Evolutionary conservation across 306 rosid species (phyloP).

Genomic region (Benincasa hispida): DNA sequence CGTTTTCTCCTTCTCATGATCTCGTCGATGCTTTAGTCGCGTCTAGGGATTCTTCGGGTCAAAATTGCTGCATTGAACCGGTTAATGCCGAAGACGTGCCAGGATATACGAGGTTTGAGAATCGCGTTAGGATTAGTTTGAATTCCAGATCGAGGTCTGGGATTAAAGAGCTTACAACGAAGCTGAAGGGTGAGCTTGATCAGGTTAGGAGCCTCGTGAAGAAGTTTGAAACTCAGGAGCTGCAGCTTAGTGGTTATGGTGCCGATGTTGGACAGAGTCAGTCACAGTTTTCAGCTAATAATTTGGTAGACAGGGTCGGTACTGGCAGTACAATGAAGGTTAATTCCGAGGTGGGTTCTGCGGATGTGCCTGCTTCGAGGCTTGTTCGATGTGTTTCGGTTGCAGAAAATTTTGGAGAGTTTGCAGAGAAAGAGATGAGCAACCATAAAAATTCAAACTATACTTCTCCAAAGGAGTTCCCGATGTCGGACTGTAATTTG

Average conservation of each 20-base stretch:
- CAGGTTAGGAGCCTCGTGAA: conserved; percentile 52
- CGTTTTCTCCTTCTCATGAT: not conserved
- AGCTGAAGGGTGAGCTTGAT: conserved; percentile 58
- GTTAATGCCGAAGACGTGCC: conserved; percentile 9
- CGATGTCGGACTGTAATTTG: conserved; percentile 32
- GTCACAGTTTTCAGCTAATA: conserved; percentile 25
- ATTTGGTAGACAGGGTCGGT: conserved; percentile 23
- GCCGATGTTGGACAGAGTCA: conserved; percentile 25
- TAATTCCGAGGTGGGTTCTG: conserved; percentile 19
- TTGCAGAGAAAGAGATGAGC: conserved; percentile 44
- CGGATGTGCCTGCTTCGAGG: conserved; percentile 4
- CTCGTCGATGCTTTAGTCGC: not conserved
- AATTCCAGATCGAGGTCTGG: conserved; percentile 19
- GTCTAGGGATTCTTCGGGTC: conserved; percentile 14
- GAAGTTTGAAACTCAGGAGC: conserved; percentile 56
- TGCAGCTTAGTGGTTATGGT: conserved; percentile 12
- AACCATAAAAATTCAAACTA: conserved; percentile 35
- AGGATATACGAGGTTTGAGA: conserved; percentile 19
- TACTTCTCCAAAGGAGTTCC: conserved; percentile 44
- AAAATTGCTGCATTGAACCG: conserved; percentile 5
- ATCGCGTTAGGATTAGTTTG: conserved; percentile 29
- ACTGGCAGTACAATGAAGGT: conserved; percentile 10
- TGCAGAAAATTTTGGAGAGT: conserved; percentile 33
- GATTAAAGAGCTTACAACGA: conserved; percentile 31
- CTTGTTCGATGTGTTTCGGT: conserved; percentile 20